Evolutionary conservation across 2,329 filamentous ascomycete genomes (phyloP), one percentile per base, ranked within the genome.

Genomic region (Diplodia intermedia): DNA sequence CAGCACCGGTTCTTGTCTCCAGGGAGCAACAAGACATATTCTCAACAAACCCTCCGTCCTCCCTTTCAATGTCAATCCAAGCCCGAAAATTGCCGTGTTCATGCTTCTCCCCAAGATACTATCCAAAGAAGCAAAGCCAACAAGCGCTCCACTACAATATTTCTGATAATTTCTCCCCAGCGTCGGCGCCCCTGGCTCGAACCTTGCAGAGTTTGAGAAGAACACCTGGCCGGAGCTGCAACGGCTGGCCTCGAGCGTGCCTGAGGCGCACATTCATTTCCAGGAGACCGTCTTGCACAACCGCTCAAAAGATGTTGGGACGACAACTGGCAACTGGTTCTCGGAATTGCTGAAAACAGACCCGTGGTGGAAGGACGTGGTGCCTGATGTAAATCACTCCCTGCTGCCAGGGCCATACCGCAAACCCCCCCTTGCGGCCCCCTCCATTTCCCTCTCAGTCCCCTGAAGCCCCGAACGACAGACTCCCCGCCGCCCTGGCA

Each of bases 181-280:
- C 49, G 79, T 82, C 8, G 80, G 77, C 49, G 79, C 79, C 69
- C 77, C 77, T 60, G 81, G 79, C 53, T 78, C 79, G 8, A 74
- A 71, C 6, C 72, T 79, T 20, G 76, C 80, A 63, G 73, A 73
- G 15, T 82, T 79, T 69, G 82, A 84, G 71, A 75, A 74, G 57
- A 75, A 78, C 36, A 82, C 82, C 15, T 84, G 81, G 81, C 75
- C 77, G 31, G 81, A 83, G 69, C 72, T 84, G 15, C 77, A 77
- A 57, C 73, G 76, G 1, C 74, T 84, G 3, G 82, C 81, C 29
- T 82, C 85, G 70, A 84, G 91, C 57, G 84, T 90, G 0, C 91
- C 91, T 0, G 91, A 94, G 72, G 90, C 92, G 2, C 92, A 92
- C 7, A 88, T 96, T 60, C 91, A 95, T 75, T 91, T 93, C 70